These are phyloP conservation scores for Ceriops decandra DNA, from an alignment of 345 rosid species.

Conservation along the genomic window DNA sequence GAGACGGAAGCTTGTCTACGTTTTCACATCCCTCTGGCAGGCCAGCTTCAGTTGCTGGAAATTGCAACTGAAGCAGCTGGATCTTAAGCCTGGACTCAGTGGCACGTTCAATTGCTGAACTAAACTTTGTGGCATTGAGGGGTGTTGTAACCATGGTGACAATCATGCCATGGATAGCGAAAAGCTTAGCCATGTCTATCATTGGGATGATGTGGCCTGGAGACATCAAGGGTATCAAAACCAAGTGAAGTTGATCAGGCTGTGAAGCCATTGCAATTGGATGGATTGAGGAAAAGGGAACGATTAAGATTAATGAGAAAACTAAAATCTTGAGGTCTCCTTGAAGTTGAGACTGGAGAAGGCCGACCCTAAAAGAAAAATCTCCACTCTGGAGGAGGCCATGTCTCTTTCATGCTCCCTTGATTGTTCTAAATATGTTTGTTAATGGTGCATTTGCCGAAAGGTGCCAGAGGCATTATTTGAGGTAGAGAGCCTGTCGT, in stretches of 20 bases:
- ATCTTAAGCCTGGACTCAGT: constrained; percentile 5
- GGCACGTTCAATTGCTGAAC: constrained; percentile 9
- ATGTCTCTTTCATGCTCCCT: too few species aligned
- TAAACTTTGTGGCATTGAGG: constrained; percentile 16
- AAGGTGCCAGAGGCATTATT: too few species aligned
- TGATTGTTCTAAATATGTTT: too few species aligned
- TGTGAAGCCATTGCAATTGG: constrained; percentile 12
- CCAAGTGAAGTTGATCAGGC: constrained; percentile 14
- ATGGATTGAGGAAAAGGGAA: not conserved
- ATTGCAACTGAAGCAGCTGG: constrained; percentile 13
- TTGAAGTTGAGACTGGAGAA: too few species aligned
- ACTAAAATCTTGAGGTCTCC: too few species aligned
- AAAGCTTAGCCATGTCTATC: constrained; percentile 23
- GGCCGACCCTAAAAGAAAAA: too few species aligned
- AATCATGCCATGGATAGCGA: constrained; percentile 8
- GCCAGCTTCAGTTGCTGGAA: constrained; percentile 9
- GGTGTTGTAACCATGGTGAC: constrained; percentile 18
- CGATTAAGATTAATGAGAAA: too few species aligned
- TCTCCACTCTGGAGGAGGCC: too few species aligned
- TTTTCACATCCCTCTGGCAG: constrained; percentile 21
- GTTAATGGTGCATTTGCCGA: too few species aligned
- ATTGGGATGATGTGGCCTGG: constrained; percentile 24
- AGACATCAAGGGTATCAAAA: constrained; percentile 17
- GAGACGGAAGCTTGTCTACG: constrained; percentile 14
- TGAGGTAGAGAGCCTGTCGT: too few species aligned